Evolutionary conservation across 208 protist genomes (phyloP).

Genomic region (Leishmania martiniquensis): DNA sequence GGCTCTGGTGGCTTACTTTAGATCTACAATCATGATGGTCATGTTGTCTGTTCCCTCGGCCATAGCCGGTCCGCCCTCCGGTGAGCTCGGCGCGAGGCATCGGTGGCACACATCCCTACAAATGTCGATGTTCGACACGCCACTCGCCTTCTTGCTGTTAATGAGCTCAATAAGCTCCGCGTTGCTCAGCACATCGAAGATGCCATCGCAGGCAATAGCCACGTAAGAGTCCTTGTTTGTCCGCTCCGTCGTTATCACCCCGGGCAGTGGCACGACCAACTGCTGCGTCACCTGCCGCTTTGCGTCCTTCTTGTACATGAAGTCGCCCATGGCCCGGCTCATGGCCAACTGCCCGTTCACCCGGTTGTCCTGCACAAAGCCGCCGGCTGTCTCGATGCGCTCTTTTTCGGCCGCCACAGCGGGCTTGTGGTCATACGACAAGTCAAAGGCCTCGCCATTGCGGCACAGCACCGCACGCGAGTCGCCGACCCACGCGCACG

Average conservation of each 20-base stretch:
- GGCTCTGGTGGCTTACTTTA: constrained; percentile 33
- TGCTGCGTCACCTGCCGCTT: constrained; percentile 55
- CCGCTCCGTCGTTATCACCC: constrained; percentile 50
- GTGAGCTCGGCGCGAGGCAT: constrained; percentile 60
- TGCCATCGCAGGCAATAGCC: constrained; percentile 88
- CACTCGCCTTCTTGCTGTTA: constrained; percentile 36
- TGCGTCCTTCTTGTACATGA: constrained; percentile 85
- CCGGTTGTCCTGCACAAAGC: constrained; percentile 90
- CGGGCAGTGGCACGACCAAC: constrained; percentile 76
- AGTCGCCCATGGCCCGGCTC: constrained; percentile 95
- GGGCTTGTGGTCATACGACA: constrained; percentile 94
- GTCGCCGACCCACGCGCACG: constrained; percentile 93
- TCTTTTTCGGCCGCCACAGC: constrained; percentile 58
- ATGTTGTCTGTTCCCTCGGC: constrained; percentile 89
- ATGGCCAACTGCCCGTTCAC: constrained; percentile 95
- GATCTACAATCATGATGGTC: constrained; percentile 87
- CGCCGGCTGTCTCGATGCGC: constrained; percentile 88
- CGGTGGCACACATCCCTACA: constrained; percentile 72
- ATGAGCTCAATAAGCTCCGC: constrained; percentile 79
- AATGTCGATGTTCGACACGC: constrained; percentile 55
- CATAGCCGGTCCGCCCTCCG: constrained; percentile 40
- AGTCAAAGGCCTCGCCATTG: constrained; percentile 67
- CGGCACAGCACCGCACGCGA: constrained; percentile 90
- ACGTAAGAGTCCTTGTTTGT: constrained; percentile 65
- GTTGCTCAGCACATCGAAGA: constrained; percentile 90